Base-by-base conservation (phyloP, 1,139 yeast species). In the Lodderomyces metapsilosis region DNA sequence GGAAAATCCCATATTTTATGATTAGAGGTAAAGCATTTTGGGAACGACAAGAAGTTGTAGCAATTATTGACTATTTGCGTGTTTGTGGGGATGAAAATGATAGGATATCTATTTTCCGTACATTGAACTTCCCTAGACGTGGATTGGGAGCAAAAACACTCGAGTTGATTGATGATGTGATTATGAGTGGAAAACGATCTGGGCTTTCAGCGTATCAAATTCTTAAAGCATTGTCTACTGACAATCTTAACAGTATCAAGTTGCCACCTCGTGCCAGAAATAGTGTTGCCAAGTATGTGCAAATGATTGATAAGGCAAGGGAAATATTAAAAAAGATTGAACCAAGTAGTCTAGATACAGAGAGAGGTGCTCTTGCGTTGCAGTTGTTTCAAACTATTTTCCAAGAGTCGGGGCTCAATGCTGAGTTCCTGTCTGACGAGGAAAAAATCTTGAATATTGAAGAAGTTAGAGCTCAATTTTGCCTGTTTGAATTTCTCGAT, bases 21-120 rank as follows among this genome's bases (percentile, higher is more conserved):
- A 69, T 84, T 1, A 79, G 83, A 40, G 96, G 96, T 0, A 69
- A 71, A 39, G 83, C 88, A 1, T 87, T 88, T 53, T 87, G 95
- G 91, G 89, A 86, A 33, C 63, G 86, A 27, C 76, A 76, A 44
- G 96, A 88, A 55, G 82, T 88, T 11, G 66, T 71, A 15, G 65
- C 78, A 0, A 68, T 87, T 42, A 47, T 89, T 38, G 87, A 83
- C 54, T 80, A 83, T 49, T 56, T 92, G 23, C 69, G 87, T 39
- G 78, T 81, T 1, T 66, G 86, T 9, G 69, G 78, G 3, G 77
- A 82, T 32, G 76, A 74, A 13, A 59, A 62, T 40, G 52, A 49
- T 37, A 30, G 34, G 13, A 27, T 43, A 17, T 34, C 50, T 8
- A 66, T 78, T 30, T 48, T 77, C 20, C 64, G 88, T 31, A 72